Base-by-base conservation (phyloP, 257 asterid species). In the Verbena officinalis region DNA sequence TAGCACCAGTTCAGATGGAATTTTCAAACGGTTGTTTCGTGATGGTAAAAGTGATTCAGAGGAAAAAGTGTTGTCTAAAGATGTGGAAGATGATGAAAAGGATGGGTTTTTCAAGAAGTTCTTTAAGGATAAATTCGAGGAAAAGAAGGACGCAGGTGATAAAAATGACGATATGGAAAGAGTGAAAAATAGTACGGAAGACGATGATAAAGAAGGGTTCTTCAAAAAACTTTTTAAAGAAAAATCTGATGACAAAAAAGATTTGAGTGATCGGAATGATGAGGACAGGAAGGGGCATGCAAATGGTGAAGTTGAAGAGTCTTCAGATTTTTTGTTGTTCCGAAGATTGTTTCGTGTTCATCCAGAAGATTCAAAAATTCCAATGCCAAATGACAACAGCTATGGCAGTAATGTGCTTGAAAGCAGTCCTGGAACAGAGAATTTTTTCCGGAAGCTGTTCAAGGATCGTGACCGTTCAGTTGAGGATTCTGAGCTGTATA, bases 391-490 rank as follows among this genome's bases (percentile, higher is more conserved):
- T 53, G 84, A 76, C 57, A 83, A 74, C 65, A 65, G 75, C 66
- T 70, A 76, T 38, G 59, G 63, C 73, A 71, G 71, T 52, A 83
- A 73, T 74, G 75, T 77, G 59, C 88, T 80, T 56, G 96, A 85
- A 80, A 84, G 91, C 80, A 88, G 96, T 69, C 96, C 97, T 65
- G 96, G 97, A 65, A 90, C 97, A 50, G 97, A 90, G 68, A 88
- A 63, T 59, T 87, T 90, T 64, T 87, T 90, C 22, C 92, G 91
- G 67, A 90, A 90, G 86, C 74, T 91, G 77, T 91, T 91, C 74
- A 86, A 84, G 80, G 97, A 91, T 48, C 95, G 95, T 62, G 96
- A 91, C 53, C 96, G 95, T 63, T 91, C 96, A 33, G 75, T 88
- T 57, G 96, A 91, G 75, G 96, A 91, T 69, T 91, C 96, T n/a